Base-by-base conservation (phyloP, 1,284 basidiomycete species). In the Stygiomarasmius scandens region DNA sequence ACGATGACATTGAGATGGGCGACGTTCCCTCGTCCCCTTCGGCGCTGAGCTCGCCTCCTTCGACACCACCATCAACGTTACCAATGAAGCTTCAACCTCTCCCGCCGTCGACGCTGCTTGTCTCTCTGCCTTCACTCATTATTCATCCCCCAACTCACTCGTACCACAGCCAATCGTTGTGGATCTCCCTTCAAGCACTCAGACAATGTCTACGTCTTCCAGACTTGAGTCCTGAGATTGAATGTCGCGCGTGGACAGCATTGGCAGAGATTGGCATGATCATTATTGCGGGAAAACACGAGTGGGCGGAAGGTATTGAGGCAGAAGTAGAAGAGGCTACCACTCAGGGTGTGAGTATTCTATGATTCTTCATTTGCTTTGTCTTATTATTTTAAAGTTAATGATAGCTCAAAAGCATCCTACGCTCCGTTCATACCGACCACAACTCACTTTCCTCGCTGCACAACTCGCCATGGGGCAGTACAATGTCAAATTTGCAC, bases 361-460 rank as follows among this genome's bases (percentile, higher is more conserved):
- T 20, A 32, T 38, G 27, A 14, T n/a, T 24, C 8, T 16, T n/a
- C n/a, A n/a, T n/a, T n/a, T 27, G 22, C 5, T 29, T 14, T 38
- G 16, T 11, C 8, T n/a, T 43, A 23, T 19, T 47, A 12, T 27
- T 54, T 43, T 52, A 8, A 57, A 89, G 87, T 75, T 86, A 3
- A 71, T 85, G 20, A 77, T 90, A 52, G 76, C 86, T 0, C 83
- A 86, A 67, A 87, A 86, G 71, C 83, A 87, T 62, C 85, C 89
- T 1, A 79, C 85, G 9, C 74, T 90, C 10, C 76, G 81, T 51
- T 69, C 77, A 16, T 86, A 86, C 64, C 81, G 78, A 51, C 80
- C 82, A 14, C 80, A 83, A 60, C 69, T 90, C 20, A 78, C 79
- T 0, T 74, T 85, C 29, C 77, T 88, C 34, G 85, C 86, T 38